Base-by-base conservation (phyloP, 164 flowering plant genomes). In the Vitis labrusca region DNA sequence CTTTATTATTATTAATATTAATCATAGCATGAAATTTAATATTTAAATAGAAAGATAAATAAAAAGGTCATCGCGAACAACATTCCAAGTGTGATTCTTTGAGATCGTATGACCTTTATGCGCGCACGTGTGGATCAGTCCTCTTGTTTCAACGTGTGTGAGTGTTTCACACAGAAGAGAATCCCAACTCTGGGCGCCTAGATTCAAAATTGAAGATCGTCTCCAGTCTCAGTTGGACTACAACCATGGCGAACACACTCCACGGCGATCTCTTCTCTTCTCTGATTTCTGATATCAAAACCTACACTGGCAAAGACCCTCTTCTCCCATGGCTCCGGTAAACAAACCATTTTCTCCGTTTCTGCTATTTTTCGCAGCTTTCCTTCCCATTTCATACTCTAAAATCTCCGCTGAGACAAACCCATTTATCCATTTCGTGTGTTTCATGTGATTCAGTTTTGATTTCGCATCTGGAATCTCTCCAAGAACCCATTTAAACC, bases 261-360 rank as follows among this genome's bases (percentile, higher is more conserved):
- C 62, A 70, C 70, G 75, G 75, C 70, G 82, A 82, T 52, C 83
- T 92, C 68, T 87, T 91, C 80, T 72, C 94, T 17, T 77, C 90
- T 14, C 27, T 92, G 56, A 77, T 91, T 16, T 79, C 93, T 17
- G 92, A 89, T 54, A 91, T 92, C 79, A 92, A 91, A 65, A 63
- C 83, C 53, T 92, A 95, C 80, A 50, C 79, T 0, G 99, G 99
- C 61, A 79, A 72, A 15, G 97, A 95, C 75, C 96, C 98, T 59
- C 90, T 95, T 63, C 89, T 86, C 52, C 99, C 99, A 10, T 95
- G 98, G 99, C 86, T 93, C 53, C 81, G 86, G 97, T 91, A 85
- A 76, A 69, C 66, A 37, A 37, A 37, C 44, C 5, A 2, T 37
- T 13, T 17, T 50, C 63, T 44, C 58, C 3, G 9, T 52, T 51